Percentiles rank a stretch among this genome's conserved stretches.
Conservation (phyloP, 1,284 basidiomycete species). For the Cutaneotrichosporon curvatum region DNA sequence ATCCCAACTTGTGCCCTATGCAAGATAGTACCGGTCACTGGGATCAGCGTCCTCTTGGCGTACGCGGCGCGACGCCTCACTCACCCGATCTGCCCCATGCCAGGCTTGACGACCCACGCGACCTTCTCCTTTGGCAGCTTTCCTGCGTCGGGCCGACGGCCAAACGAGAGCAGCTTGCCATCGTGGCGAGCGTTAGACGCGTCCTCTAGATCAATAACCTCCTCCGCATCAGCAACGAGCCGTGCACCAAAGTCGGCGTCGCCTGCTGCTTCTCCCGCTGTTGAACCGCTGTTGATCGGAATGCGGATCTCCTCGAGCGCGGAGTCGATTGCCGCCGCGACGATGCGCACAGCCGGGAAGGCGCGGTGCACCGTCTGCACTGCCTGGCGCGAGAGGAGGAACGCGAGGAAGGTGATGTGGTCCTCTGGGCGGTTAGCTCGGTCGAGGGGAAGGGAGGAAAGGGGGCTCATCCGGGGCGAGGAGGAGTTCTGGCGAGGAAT, state of each 20-base stretch:
- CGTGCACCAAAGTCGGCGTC: slow-evolving; percentile 39
- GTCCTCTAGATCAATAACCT: slow-evolving; percentile 8
- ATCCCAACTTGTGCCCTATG: not conserved
- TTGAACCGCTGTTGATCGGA: slow-evolving; percentile 22
- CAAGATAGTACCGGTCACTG: slow-evolving; percentile 16
- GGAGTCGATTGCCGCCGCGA: slow-evolving; percentile 70
- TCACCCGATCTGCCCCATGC: slow-evolving; percentile 44
- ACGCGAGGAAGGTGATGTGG: slow-evolving; percentile 78
- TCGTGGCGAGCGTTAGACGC: too few relatives aligned
- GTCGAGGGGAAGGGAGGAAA: not conserved
- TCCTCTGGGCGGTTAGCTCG: slow-evolving; percentile 53
- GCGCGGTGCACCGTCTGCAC: slow-evolving; percentile 70
- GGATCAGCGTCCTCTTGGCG: not conserved
- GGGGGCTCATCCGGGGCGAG: not conserved
- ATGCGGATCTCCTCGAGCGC: slow-evolving; percentile 40
- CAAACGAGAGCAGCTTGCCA: slow-evolving; percentile 25
- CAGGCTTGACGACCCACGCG: slow-evolving; percentile 43
- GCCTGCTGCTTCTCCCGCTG: slow-evolving; percentile 31
- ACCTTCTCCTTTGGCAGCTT: slow-evolving; percentile 26
- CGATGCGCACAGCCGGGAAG: slow-evolving; percentile 73
- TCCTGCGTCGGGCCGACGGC: slow-evolving; percentile 1
- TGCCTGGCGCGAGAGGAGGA: slow-evolving; percentile 75
- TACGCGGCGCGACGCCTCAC: not conserved
- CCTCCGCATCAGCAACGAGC: slow-evolving; percentile 6
- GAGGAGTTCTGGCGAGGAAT: not conserved